A percentile compares a stretch with the other conserved stretches of the same genome.
These are phyloP conservation scores for Alternaria burnsii DNA, from an alignment of 2,329 filamentous ascomycete species.

Conservation along the genomic window DNA sequence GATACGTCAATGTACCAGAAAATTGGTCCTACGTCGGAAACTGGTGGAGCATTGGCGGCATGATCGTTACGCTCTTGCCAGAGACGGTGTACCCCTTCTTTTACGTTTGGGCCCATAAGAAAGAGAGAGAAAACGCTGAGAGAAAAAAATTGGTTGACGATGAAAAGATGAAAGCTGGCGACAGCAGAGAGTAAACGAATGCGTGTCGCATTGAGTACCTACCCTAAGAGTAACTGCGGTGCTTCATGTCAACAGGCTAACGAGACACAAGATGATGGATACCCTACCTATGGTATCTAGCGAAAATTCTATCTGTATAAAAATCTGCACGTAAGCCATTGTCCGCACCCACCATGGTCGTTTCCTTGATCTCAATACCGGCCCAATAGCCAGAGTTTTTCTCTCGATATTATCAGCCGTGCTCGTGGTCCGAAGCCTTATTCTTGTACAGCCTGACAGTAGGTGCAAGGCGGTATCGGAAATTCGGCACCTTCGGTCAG, in stretches of 20 bases:
- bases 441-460: background rate
- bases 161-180: background rate
- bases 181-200: background rate
- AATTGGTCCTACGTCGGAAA: constrained; percentile 53
- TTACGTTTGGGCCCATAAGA: constrained; percentile 47
- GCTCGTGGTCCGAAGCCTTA: background rate
- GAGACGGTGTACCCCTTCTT: constrained; percentile 52
- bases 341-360: background rate
- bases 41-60: constrained; percentile 45
- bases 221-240: background rate
- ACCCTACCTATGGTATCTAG: background rate
- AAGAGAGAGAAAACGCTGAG: constrained; percentile 26
- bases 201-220: background rate
- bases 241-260: background rate
- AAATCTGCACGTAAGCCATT: background rate
- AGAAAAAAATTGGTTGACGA: constrained; percentile 14
- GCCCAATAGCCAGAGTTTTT: background rate
- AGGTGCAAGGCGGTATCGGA: background rate
- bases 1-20: constrained; percentile 50
- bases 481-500: constrained; percentile 3
- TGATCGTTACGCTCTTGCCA: constrained; percentile 49
- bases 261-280: background rate
- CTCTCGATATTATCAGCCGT: background rate
- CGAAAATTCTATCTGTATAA: background rate
- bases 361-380: background rate